Base-by-base conservation (phyloP, 345 rosid species). In the Streptanthus diversifolius region DNA sequence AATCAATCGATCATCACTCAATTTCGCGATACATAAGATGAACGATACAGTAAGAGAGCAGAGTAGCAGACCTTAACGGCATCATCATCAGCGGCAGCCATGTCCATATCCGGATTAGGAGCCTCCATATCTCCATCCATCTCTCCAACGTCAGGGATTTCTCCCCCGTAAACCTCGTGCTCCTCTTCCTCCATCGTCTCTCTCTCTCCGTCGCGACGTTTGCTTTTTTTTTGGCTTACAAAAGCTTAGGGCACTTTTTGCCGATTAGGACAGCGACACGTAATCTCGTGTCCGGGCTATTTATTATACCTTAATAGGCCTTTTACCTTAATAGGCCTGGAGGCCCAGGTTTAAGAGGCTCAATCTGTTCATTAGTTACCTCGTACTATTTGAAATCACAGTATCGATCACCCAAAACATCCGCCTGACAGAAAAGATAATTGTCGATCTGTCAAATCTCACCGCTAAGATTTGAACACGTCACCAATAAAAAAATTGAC, bases 111-210 rank as follows among this genome's bases (percentile, higher is more conserved):
- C 7, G 77, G 82, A 52, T 82, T 79, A 51, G 80, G 87, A 76
- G 83, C 62, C 11, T 93, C 97, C 73, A 87, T 57, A 27, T 92
- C 98, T 32, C 91, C 93, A 48, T 90, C 98, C 85, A 88, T 55
- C 63, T 86, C 87, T 35, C 84, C 90, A 51, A 82, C 84, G 82
- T 85, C 96, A 7, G 98, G 98, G 68, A 93, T 90, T 80, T 93
- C 98, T 48, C 90, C 98, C 5, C 97, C 98, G 68, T 93, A 93
- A 22, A 93, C 98, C 88, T 93, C 97, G 49, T 90, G 97, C 79
- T 90, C 97, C 71, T 93, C 97, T 54, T 90, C 98, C 63, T 90
- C 96, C 97, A 89, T 91, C 73, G 51, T 57, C 41, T 14, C 61
- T 9, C 72, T 39, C 73, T 66, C 63, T 64, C 76, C 65, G 71